Evolutionary conservation across 768 basidiomycete genomes (phyloP), one percentile per base, ranked within the genome.

Genomic region (Dendrothele bispora): DNA sequence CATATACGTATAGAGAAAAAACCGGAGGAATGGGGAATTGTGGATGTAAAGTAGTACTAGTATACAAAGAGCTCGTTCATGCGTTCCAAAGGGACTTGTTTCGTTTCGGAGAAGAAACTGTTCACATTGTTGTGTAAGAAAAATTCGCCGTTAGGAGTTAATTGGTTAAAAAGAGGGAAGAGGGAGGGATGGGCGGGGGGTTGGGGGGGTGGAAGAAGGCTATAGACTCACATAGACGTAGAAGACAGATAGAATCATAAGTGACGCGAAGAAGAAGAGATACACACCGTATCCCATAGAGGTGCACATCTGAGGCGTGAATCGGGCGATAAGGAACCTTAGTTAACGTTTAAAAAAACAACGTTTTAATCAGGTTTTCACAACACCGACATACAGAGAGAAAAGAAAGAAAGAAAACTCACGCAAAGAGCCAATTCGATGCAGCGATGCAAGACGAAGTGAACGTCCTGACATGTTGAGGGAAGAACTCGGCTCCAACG

Each of bases 61-160:
- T n/a, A n/a, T n/a, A n/a, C 67, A 44, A 72, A 73, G 17, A 74
- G 63, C 27, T 64, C 63, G 40, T 72, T 69, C 70, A 73, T 74
- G 38, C 66, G 64, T 55, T 74, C 73, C 15, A 73, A 62, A 2
- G 71, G 73, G n/a, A 73, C 45, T 39, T 66, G 62, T 39, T 68
- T 71, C 17, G 72, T 72, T 54, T 74, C 71, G 2, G 73, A 75
- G 56, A 26, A 72, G 49, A 43, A 71, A 55, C 62, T 66, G 40
- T 27, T 51, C 46, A 20, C 10, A 36, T 26, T 26, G 18, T 38
- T 50, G 18, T 29, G 21, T 2, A 52, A 12, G 45, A n/a, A n/a
- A n/a, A n/a, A n/a, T n/a, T n/a, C n/a, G n/a, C n/a, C n/a, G n/a
- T n/a, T n/a, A n/a, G n/a, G n/a, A n/a, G n/a, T n/a, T n/a, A n/a